Base-by-base conservation (phyloP, 257 asterid genomes). In the Verbascum thapsus region DNA sequence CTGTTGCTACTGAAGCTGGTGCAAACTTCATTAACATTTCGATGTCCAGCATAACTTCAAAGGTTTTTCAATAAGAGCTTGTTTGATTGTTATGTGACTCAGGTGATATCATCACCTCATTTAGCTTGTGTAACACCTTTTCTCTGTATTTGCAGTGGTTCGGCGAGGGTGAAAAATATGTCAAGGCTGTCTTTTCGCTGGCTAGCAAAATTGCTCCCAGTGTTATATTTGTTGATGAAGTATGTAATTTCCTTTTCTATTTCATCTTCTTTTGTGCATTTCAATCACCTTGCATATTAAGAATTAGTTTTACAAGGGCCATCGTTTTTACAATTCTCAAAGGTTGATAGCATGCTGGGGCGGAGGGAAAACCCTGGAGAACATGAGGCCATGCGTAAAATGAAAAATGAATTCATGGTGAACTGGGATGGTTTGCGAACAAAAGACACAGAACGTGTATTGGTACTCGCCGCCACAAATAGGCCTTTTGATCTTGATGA, bases 281-380 rank as follows among this genome's bases (percentile, higher is more conserved):
- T 55, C n/a, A 23, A 20, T 45, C 30, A 8, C 47, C 26, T 34
- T 32, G 22, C 30, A 4, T 47, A 39, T 19, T 63, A 42, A 8
- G 23, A 16, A 32, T 16, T 45, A 35, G 23, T 26, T 53, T n/a
- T 50, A 32, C 42, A 49, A 51, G 1, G 58, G 68, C 53, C 26
- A 0, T 48, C 41, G 17, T 32, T 18, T 61, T 50, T 55, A n/a
- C 51, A 38, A 63, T 70, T 53, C 39, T 42, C 48, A 41, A 71
- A 89, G 99, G 99, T 87, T 67, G 99, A 92, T 64, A 89, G 99
- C 82, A 80, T 92, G 99, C 75, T 92, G 74, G 96, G 99, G 16
- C 79, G 97, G 44, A 81, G 97, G 79, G 96, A 87, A 78, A 89
- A 81, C 70, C 88, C 97, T 0, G 95, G 95, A 63, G 99, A 92